Evolutionary conservation across 2,329 filamentous ascomycete genomes (phyloP).

Genomic region (Plenodomus lindquistii): DNA sequence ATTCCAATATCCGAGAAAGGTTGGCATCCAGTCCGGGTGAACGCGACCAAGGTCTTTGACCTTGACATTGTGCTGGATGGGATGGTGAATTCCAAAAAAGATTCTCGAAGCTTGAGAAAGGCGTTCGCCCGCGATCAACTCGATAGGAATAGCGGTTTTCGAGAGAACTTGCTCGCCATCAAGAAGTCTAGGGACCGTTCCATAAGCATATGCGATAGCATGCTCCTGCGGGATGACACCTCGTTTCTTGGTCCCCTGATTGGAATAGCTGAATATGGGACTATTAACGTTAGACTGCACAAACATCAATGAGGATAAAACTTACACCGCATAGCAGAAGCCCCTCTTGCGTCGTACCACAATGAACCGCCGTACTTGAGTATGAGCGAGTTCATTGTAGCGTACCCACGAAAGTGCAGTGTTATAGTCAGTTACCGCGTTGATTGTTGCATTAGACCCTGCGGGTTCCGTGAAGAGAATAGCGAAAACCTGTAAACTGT

Average conservation of each 20-base stretch:
- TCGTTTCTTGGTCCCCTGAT: conserved; percentile 7
- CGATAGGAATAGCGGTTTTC: conserved; percentile 20
- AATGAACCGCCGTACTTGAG: conserved; percentile 19
- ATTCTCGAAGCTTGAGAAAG: conserved; percentile 25
- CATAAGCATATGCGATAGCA: conserved; percentile 39
- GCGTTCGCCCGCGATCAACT: conserved; percentile 1
- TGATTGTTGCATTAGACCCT: background rate
- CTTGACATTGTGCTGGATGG: conserved; percentile 50
- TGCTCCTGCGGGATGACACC: conserved; percentile 32
- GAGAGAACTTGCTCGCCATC: background rate
- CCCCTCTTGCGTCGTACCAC: conserved; percentile 6
- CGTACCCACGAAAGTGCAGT: conserved; percentile 3
- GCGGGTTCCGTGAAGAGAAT: conserved; percentile 12
- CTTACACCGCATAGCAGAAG: conserved; percentile 14
- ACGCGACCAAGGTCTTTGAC: conserved; percentile 47
- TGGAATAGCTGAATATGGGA: conserved; percentile 13
- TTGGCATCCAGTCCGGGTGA: conserved; percentile 19
- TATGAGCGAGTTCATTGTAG: conserved; percentile 7
- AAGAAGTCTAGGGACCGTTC: conserved; percentile 10
- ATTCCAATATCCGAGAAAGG: conserved; percentile 12
- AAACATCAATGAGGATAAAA: background rate
- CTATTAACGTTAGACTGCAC: background rate
- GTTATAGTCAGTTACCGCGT: conserved; percentile 3
- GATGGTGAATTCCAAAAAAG: conserved; percentile 42
- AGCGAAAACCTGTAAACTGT: conserved; percentile 5